Conservation (phyloP, 2,329 filamentous ascomycete genomes). For the Fusarium odoratissimum region DNA sequence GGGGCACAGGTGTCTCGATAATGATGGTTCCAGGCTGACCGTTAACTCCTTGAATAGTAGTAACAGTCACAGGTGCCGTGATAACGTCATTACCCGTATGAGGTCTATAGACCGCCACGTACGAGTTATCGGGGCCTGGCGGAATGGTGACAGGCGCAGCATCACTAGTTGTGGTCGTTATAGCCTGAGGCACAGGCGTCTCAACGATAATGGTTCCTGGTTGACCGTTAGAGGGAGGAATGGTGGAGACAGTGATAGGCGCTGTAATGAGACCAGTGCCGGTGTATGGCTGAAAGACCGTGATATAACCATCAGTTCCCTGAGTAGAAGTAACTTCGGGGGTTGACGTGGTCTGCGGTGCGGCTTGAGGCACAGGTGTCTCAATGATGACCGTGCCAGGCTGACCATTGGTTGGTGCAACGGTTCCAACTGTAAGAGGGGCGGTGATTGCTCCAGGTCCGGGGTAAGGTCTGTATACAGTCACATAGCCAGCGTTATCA, state of each 20-base stretch:
- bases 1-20: conserved; percentile 15
- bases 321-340: conserved; percentile 2
- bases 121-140: conserved; percentile 14
- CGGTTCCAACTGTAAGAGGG: conserved; percentile 22
- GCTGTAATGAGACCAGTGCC: conserved; percentile 15
- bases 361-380: conserved; percentile 17
- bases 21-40: conserved; percentile 27
- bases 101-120: conserved; percentile 31
- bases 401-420: conserved; percentile 7
- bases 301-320: conserved; percentile 24
- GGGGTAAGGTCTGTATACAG: conserved; percentile 27
- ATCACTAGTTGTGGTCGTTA: background rate
- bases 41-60: conserved; percentile 14
- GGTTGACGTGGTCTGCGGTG: background rate
- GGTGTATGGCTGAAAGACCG: conserved; percentile 21
- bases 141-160: conserved; percentile 18
- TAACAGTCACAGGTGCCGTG: conserved; percentile 20
- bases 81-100: conserved; percentile 19
- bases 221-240: conserved; percentile 13
- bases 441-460: conserved; percentile 29
- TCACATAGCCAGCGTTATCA: conserved; percentile 17
- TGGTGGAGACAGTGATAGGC: conserved; percentile 18
- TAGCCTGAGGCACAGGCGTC: conserved; percentile 2
- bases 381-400: conserved; percentile 35
- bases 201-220: conserved; percentile 28